These are phyloP conservation scores for Onygenales sp. DNA, from an alignment of 2,329 filamentous ascomycete genomes.

Conservation along the genomic window DNA sequence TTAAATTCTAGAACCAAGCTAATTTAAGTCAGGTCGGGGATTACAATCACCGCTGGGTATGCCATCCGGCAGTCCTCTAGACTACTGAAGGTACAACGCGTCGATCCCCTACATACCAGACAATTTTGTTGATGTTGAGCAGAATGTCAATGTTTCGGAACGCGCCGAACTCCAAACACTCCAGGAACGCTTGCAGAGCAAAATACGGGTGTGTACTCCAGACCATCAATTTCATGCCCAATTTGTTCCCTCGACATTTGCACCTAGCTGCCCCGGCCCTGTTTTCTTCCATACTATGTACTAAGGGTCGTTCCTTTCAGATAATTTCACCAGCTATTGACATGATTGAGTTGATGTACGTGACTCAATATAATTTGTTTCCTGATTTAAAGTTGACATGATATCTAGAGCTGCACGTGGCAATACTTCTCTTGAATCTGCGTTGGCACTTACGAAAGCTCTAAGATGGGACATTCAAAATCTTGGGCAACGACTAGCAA, in stretches of 20 bases:
- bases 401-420: constrained; percentile 52
- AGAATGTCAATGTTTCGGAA: constrained; percentile 61
- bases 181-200: constrained; percentile 67
- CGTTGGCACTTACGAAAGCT: constrained; percentile 70
- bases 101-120: constrained; percentile 4
- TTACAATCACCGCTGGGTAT: constrained; percentile 75
- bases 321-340: constrained; percentile 87
- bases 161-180: constrained; percentile 63
- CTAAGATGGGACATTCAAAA: constrained; percentile 74
- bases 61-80: constrained; percentile 74
- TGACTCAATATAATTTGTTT: constrained; percentile 3
- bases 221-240: background rate
- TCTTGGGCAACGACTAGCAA: constrained; percentile 65
- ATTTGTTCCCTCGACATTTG: background rate
- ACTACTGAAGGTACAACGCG: constrained; percentile 52
- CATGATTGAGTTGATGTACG: constrained; percentile 79
- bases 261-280: background rate
- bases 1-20: background rate
- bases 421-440: constrained; percentile 76
- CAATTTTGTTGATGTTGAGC: constrained; percentile 1
- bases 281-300: background rate
- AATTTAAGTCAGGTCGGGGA: constrained; percentile 51
- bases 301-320: constrained; percentile 27
- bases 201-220: constrained; percentile 58
- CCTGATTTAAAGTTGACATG: background rate